Percentiles rank a stretch among this genome's conserved stretches.
These are phyloP conservation scores for Suhomyces sp. DNA, from an alignment of 805 yeast genomes.

Conservation along the genomic window DNA sequence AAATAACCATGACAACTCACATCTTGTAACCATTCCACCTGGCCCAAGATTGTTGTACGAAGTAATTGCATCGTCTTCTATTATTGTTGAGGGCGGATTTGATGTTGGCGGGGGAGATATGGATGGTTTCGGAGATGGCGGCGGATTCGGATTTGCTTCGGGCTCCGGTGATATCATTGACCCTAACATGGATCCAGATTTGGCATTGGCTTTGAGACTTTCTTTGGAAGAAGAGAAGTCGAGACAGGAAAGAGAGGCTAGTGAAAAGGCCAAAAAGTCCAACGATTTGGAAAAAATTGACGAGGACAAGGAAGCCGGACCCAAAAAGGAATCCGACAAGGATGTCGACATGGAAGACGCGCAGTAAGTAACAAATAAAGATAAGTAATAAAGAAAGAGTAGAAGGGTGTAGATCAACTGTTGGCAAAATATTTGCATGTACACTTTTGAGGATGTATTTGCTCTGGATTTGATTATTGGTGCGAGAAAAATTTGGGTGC, in stretches of 20 bases:
- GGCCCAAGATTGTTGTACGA: slow-evolving; percentile 85
- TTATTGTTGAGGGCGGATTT: slow-evolving; percentile 65
- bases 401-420: background rate
- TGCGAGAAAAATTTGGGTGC: background rate
- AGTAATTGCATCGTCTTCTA: slow-evolving; percentile 70
- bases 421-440: too few relatives aligned
- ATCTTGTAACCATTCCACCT: slow-evolving; percentile 82
- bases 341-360: slow-evolving; percentile 11
- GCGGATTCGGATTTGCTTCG: slow-evolving; percentile 23
- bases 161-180: slow-evolving; percentile 50
- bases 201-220: slow-evolving; percentile 91
- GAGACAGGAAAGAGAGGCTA: slow-evolving; percentile 76
- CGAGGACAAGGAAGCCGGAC: slow-evolving; percentile 20
- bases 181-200: slow-evolving; percentile 93
- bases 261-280: slow-evolving; percentile 27
- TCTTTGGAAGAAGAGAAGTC: slow-evolving; percentile 93
- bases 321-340: slow-evolving; percentile 20
- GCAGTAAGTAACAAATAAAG: background rate
- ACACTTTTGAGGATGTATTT: background rate
- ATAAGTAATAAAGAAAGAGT: background rate
- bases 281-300: slow-evolving; percentile 33
- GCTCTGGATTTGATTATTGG: background rate
- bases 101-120: slow-evolving; percentile 44
- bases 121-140: slow-evolving; percentile 41
- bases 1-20: slow-evolving; percentile 74